Evolutionary conservation across 2,329 filamentous ascomycete genomes (phyloP).

Genomic region (Penicillium sp.): DNA sequence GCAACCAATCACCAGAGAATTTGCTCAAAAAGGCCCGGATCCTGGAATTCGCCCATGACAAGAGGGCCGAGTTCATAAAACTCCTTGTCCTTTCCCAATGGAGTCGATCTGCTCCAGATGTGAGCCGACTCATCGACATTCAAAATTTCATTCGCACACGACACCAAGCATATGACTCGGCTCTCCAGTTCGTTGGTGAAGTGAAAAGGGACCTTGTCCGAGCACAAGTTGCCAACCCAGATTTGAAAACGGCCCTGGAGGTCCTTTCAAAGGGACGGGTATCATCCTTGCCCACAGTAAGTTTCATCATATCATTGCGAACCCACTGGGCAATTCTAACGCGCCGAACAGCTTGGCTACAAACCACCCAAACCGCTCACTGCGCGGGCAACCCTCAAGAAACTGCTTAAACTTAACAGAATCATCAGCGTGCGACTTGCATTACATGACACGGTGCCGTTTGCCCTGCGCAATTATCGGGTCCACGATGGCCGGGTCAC

Average conservation of each 20-base stretch:
- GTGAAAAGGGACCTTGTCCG: constrained; percentile 72
- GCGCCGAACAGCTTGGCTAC: constrained; percentile 65
- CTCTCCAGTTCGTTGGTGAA: constrained; percentile 66
- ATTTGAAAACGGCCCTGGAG: constrained; percentile 85
- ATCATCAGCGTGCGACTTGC: constrained; percentile 80
- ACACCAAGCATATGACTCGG: constrained; percentile 60
- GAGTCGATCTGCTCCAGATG: constrained; percentile 75
- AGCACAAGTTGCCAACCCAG: constrained; percentile 82
- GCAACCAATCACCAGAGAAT: constrained; percentile 57
- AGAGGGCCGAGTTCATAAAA: constrained; percentile 89
- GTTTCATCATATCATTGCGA: constrained; percentile 31
- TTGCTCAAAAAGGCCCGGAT: constrained; percentile 74
- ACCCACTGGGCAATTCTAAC: constrained; percentile 18
- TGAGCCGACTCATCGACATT: constrained; percentile 87
- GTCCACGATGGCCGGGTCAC: constrained; percentile 87
- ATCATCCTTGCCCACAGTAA: constrained; percentile 76
- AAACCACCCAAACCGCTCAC: constrained; percentile 72
- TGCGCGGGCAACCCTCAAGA: constrained; percentile 70
- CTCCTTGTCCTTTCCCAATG: constrained; percentile 87
- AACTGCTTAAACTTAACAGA: constrained; percentile 80
- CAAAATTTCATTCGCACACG: constrained; percentile 71
- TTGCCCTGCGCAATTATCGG: constrained; percentile 73
- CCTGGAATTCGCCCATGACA: constrained; percentile 75
- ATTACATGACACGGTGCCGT: constrained; percentile 78
- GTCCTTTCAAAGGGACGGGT: constrained; percentile 77